Conservation (phyloP, 2,329 filamentous ascomycete genomes). For the Pseudocercospora eumusae region DNA sequence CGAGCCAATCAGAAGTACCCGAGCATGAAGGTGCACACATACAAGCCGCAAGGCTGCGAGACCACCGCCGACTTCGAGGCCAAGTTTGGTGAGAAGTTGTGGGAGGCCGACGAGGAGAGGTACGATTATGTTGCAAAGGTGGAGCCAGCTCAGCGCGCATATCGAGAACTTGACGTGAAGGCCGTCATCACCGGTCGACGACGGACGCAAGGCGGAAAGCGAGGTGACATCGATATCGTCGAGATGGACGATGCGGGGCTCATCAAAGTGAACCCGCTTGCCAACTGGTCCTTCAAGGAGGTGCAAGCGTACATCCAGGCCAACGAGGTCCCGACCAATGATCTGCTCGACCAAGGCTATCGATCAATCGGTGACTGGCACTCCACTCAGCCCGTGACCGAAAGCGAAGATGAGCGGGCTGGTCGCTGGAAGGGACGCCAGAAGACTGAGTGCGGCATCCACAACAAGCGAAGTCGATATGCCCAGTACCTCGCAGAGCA, state of each 20-base stretch:
- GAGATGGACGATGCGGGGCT: constrained; percentile 89
- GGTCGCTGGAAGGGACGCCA: constrained; percentile 94
- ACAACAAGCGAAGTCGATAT: constrained; percentile 95
- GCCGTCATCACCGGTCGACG: constrained; percentile 91
- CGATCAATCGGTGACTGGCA: constrained; percentile 99
- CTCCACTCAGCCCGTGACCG: constrained; percentile 83
- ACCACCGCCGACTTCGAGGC: constrained; percentile 76
- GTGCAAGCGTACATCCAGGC: constrained; percentile 85
- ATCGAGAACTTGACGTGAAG: constrained; percentile 80
- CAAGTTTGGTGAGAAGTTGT: constrained; percentile 78
- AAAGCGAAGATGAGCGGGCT: constrained; percentile 92
- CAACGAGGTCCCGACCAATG: constrained; percentile 91
- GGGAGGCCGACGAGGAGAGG: constrained; percentile 80
- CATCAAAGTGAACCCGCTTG: constrained; percentile 96
- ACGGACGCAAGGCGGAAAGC: constrained; percentile 88
- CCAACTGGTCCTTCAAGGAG: constrained; percentile 89
- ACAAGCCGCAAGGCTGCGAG: constrained; percentile 77
- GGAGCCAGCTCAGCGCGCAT: constrained; percentile 90
- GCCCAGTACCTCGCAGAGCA: constrained; percentile 77
- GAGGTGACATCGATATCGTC: constrained; percentile 84
- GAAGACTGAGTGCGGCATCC: constrained; percentile 98
- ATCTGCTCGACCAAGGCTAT: constrained; percentile 87
- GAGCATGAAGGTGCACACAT: constrained; percentile 78
- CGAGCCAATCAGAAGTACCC: constrained; percentile 75
- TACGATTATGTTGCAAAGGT: constrained; percentile 99